Conservation (phyloP, 257 asterid species). For the Datura wrightii region DNA sequence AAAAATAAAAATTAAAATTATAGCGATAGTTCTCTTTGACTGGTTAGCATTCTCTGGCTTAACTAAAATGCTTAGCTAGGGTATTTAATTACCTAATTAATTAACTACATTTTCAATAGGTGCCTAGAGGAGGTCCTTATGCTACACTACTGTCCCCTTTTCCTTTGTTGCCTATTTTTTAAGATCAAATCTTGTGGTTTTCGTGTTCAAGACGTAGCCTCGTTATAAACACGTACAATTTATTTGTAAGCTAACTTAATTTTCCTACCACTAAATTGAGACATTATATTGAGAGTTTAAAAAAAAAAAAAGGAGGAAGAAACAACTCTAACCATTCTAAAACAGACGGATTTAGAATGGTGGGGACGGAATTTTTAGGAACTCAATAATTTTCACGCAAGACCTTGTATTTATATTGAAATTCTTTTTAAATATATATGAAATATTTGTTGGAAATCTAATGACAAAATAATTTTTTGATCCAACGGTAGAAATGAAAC, state of each 20-base stretch:
- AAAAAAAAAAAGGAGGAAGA: too few relatives aligned
- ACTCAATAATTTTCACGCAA: too few relatives aligned
- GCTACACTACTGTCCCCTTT: conserved; percentile 14
- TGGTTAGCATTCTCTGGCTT: neutral
- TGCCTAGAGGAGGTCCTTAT: conserved; percentile 2
- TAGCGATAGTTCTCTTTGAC: neutral
- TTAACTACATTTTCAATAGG: neutral
- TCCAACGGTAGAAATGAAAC: too few relatives aligned
- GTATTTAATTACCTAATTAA: neutral
- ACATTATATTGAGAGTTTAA: neutral
- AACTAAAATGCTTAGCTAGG: neutral
- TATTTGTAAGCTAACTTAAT: neutral
- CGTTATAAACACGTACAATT: neutral
- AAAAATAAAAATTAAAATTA: neutral
- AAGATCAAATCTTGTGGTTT: conserved; percentile 9
- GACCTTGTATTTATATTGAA: too few relatives aligned
- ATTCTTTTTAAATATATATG: too few relatives aligned
- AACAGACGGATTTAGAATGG: too few relatives aligned
- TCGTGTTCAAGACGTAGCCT: conserved; percentile 8
- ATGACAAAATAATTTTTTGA: too few relatives aligned
- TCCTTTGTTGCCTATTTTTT: neutral
- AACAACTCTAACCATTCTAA: neutral
- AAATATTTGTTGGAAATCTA: too few relatives aligned
- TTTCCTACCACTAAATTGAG: neutral
- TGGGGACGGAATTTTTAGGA: too few relatives aligned